Base-by-base conservation (phyloP, 495 filamentous ascomycete species). In the Thermothielavioides terrestris region DNA sequence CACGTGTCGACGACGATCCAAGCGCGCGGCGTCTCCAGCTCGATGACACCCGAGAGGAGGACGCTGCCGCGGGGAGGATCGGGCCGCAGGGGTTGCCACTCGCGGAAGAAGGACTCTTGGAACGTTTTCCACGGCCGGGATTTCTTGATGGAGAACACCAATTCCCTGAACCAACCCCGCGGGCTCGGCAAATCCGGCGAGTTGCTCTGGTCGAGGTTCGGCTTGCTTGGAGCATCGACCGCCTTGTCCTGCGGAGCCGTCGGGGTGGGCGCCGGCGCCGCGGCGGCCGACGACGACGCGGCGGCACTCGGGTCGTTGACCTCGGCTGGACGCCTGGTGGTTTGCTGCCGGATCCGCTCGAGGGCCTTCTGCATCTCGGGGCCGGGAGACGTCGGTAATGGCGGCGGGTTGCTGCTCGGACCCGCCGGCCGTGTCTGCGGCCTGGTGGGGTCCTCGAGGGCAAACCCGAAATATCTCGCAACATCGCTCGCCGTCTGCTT, bases 11-110 rank as follows among this genome's bases (percentile, higher is more conserved):
- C 17, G 2, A 58, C 57, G 17, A 71, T 12, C 20, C 49, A 43
- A 6, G 53, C 82, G 42, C 68, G 77, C 0, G 76, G 60, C 1
- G 83, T 80, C 25, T 74, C 68, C 1, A 91, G 40, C 45, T 83
- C 82, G 0, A 94, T 76, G 2, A 86, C 67, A 1, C 87, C 87
- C 17, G 66, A 66, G 18, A 91, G 69, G 14, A 76, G 62, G 42
- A 90, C 76, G 21, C 74, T 74, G 2, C 87, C 87, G 21, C 81
- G 74, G 9, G 77, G 81, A 30, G 81, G 75, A 22, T 76, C 63
- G 3, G 60, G 44, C 11, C 30, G 42, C n/a, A 65, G 55, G 0
- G 68, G 64, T 27, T 47, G 58, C 72, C 72, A 78, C 1, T 59
- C 68, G 50, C 78, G 62, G 9, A 48, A 57, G 15, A 85, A 68